Evolutionary conservation across 805 yeast species (phyloP).

Genomic region (Saturnispora gosingensis): DNA sequence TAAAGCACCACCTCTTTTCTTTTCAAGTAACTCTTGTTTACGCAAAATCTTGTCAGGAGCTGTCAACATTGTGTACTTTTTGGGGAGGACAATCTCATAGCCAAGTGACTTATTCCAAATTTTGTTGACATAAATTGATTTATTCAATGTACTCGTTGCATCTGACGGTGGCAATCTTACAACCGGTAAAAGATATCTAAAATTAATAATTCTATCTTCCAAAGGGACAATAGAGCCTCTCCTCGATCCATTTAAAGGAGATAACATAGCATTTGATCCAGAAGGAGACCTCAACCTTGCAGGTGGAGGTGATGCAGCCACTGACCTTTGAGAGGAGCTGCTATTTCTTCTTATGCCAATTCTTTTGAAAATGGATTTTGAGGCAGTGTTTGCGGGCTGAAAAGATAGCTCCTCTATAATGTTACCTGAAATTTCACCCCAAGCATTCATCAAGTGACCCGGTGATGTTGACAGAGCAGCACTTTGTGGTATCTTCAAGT

Average conservation of each 20-base stretch:
- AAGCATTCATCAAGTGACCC: slow-evolving; percentile 12
- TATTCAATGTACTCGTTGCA: slow-evolving; percentile 51
- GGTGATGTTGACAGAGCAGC: slow-evolving; percentile 31
- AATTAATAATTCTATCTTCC: slow-evolving; percentile 24
- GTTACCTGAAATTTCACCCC: neutral
- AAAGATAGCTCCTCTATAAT: neutral
- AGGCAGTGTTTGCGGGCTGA: neutral
- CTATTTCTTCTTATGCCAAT: slow-evolving; percentile 17
- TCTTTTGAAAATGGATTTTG: slow-evolving; percentile 19
- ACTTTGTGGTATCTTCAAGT: slow-evolving; percentile 23
- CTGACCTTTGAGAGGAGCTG: slow-evolving; percentile 9
- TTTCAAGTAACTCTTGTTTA: slow-evolving; percentile 5
- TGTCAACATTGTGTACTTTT: slow-evolving; percentile 58
- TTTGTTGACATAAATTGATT: slow-evolving; percentile 68
- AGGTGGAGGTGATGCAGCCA: slow-evolving; percentile 7
- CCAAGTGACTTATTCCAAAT: slow-evolving; percentile 65
- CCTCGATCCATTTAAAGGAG: neutral
- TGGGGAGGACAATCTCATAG: slow-evolving; percentile 64
- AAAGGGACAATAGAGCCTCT: slow-evolving; percentile 1
- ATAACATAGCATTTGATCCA: neutral
- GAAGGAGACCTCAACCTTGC: slow-evolving; percentile 6
- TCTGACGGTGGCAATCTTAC: slow-evolving; percentile 48
- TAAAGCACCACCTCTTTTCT: slow-evolving; percentile 23
- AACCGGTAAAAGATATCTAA: slow-evolving; percentile 35
- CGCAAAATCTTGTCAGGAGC: slow-evolving; percentile 20